These are phyloP conservation scores for Phaeophleospora eucalypticola DNA, from an alignment of 2,329 filamentous ascomycete genomes.

Conservation along the genomic window DNA sequence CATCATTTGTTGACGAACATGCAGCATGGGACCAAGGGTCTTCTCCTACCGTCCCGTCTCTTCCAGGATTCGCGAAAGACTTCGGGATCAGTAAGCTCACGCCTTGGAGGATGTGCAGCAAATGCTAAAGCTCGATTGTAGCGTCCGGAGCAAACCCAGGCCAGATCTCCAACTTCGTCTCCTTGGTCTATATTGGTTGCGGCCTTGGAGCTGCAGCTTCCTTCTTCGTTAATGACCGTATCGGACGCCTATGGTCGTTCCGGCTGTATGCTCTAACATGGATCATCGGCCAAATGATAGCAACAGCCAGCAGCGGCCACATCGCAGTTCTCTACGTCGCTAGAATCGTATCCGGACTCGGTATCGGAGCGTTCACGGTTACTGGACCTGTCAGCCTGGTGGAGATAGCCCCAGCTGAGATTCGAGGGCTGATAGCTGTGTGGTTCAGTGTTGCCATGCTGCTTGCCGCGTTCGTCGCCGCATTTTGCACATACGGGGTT, in stretches of 20 bases:
- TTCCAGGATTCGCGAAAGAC: conserved; percentile 36
- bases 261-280: conserved; percentile 38
- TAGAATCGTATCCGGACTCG: conserved; percentile 38
- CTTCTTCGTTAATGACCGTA: conserved; percentile 40
- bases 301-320: conserved; percentile 24
- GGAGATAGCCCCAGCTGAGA: conserved; percentile 40
- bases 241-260: conserved; percentile 40
- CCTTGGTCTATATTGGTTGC: conserved; percentile 37
- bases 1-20: neutral
- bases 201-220: conserved; percentile 32
- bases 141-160: conserved; percentile 25
- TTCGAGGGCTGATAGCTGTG: conserved; percentile 36
- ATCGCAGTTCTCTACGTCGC: conserved; percentile 34
- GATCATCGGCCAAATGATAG: conserved; percentile 35
- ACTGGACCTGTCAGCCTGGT: conserved; percentile 38
- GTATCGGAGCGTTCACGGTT: conserved; percentile 39
- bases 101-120: too few species aligned
- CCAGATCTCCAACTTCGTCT: conserved; percentile 37
- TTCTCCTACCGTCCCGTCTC: conserved; percentile 30
- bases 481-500: conserved; percentile 37
- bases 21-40: conserved; percentile 36
- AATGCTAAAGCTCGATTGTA: neutral
- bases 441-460: conserved; percentile 41
- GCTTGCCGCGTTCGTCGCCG: conserved; percentile 31
- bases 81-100: conserved; percentile 35